A percentile compares a stretch with the other conserved stretches of the same genome.
Conservation (phyloP, 306 rosid species). For the Vigna radiata region DNA sequence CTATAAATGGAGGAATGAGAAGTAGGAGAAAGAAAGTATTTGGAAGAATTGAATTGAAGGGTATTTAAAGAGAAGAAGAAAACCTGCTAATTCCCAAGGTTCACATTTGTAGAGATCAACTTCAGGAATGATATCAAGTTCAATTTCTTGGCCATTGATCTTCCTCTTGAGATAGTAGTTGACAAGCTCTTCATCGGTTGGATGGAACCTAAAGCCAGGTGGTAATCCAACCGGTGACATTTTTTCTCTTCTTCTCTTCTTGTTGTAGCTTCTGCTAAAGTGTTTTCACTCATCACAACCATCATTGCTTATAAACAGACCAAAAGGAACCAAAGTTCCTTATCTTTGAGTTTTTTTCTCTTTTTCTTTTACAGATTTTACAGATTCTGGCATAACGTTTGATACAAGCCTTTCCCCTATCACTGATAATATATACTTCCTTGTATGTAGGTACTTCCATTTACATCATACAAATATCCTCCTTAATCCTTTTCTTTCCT, state of each 20-base stretch:
- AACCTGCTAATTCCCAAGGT: constrained; percentile 99
- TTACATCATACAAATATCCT: constrained; percentile 35
- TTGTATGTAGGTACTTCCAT: constrained; percentile 21
- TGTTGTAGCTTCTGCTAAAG: constrained; percentile 40
- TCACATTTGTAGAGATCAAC: constrained; percentile 99
- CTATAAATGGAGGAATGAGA: neutral
- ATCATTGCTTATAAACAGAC: constrained; percentile 54
- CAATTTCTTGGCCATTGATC: constrained; percentile 90
- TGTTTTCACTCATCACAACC: constrained; percentile 48
- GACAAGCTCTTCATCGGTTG: constrained; percentile 97
- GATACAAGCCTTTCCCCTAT: constrained; percentile 62
- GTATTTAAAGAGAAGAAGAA: neutral
- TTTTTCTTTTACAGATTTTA: constrained; percentile 78
- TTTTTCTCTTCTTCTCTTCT: constrained; percentile 3
- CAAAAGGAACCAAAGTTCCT: constrained; percentile 66
- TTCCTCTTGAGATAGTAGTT: constrained; percentile 93
- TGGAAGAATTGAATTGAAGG: neutral
- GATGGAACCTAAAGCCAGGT: constrained; percentile 99
- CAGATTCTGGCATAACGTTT: constrained; percentile 95
- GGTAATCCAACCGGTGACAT: constrained; percentile 99
- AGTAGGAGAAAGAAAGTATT: constrained; percentile 11
- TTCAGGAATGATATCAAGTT: constrained; percentile 97
- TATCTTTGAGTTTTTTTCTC: constrained; percentile 68
- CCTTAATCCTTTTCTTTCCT: constrained; percentile 16
- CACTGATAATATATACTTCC: constrained; percentile 43